Evolutionary conservation across 768 basidiomycete genomes (phyloP).

Genomic region (Candolleomyces efflorescens): DNA sequence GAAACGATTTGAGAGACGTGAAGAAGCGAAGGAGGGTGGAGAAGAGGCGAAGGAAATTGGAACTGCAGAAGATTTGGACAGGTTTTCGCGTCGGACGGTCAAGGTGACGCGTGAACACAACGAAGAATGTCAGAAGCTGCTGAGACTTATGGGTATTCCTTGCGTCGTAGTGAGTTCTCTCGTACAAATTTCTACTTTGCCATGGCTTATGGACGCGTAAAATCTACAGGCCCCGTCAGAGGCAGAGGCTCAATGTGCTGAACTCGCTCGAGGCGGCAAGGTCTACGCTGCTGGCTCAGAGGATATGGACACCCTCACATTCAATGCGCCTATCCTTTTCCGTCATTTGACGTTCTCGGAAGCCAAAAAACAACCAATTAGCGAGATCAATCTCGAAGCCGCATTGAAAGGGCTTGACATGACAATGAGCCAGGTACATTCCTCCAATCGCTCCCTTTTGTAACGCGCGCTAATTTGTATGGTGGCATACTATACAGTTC

Average conservation of each 20-base stretch:
- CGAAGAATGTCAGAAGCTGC: slow-evolving; percentile 84
- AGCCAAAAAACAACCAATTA: slow-evolving; percentile 95
- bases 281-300: slow-evolving; percentile 98
- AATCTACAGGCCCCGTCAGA: slow-evolving; percentile 85
- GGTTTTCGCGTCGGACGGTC: slow-evolving; percentile 85
- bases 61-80: slow-evolving; percentile 90
- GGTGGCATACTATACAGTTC: slow-evolving; percentile 53
- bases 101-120: slow-evolving; percentile 96
- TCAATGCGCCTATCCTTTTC: slow-evolving; percentile 84
- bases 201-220: slow-evolving; percentile 6
- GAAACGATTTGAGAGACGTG: slow-evolving; percentile 88
- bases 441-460: neutral
- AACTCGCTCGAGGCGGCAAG: slow-evolving; percentile 94
- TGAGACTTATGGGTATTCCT: slow-evolving; percentile 95
- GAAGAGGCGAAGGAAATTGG: slow-evolving; percentile 97
- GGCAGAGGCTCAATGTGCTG: slow-evolving; percentile 98
- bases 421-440: slow-evolving; percentile 79
- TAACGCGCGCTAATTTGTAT: neutral
- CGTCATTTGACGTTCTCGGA: slow-evolving; percentile 98
- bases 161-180: slow-evolving; percentile 69
- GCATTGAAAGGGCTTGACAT: slow-evolving; percentile 89
- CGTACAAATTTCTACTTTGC: neutral
- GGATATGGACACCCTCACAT: slow-evolving; percentile 99
- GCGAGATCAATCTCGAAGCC: slow-evolving; percentile 78
- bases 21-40: slow-evolving; percentile 91